Percentiles rank a stretch among this genome's conserved stretches.
Evolutionary conservation across 1,139 yeast species (phyloP).

Genomic region (Diutina sp.): DNA sequence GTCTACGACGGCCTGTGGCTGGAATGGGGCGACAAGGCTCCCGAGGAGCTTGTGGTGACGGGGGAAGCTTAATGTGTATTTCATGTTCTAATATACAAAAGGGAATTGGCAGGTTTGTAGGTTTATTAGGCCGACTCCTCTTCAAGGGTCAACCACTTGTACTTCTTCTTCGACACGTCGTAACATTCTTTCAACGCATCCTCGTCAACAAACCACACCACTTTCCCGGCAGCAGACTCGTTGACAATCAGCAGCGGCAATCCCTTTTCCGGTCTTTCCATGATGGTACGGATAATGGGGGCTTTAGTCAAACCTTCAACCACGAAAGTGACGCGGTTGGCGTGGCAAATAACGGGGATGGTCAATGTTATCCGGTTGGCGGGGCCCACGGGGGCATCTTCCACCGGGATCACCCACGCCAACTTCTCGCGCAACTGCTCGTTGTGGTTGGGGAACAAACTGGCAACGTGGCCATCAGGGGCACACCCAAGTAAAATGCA

Average conservation of each 20-base stretch:
- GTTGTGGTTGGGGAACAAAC: constrained; percentile 79
- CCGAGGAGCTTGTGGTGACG: constrained; percentile 19
- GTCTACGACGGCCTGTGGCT: constrained; percentile 97
- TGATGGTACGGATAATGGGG: constrained; percentile 79
- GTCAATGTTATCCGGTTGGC: constrained; percentile 80
- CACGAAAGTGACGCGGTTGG: constrained; percentile 84
- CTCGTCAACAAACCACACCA: constrained; percentile 95
- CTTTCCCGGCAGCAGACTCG: constrained; percentile 94
- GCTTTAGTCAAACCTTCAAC: constrained; percentile 96
- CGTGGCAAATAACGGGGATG: constrained; percentile 90
- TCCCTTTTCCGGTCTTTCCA: constrained; percentile 80
- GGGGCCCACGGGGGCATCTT: constrained; percentile 88
- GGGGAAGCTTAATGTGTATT: background rate
- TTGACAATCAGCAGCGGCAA: constrained; percentile 89
- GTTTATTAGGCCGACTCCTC: background rate
- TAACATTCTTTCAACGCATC: constrained; percentile 83
- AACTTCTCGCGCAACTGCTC: constrained; percentile 78
- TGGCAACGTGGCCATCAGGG: constrained; percentile 97
- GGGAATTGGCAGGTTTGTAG: background rate
- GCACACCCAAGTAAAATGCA: constrained; percentile 88
- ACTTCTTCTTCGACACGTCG: constrained; percentile 61
- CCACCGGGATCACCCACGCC: constrained; percentile 95
- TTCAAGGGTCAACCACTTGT: constrained; percentile 37
- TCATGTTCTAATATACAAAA: background rate
- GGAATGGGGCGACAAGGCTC: constrained; percentile 39